phyloP scores from a whole-genome alignment of 208 protist genomes.

The Histomonas meleagridis region DNA sequence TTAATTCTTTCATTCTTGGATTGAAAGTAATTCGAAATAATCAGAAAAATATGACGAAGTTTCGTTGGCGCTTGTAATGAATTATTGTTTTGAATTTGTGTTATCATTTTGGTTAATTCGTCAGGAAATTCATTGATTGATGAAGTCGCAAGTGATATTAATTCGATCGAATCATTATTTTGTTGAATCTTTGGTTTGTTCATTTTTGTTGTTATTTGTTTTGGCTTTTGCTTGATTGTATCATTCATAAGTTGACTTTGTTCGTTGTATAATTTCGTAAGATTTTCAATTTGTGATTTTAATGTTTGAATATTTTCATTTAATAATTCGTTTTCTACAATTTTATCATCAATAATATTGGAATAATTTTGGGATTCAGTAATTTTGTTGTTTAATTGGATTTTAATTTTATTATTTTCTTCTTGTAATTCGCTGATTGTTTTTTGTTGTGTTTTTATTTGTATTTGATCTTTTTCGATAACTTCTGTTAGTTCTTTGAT shows the following conservation, averaged over 20 bases:
- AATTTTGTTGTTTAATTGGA: no score
- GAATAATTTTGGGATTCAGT: no score
- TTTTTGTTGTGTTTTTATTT: no score
- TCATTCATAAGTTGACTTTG: no score
- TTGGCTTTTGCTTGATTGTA: no score
- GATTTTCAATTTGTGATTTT: background rate
- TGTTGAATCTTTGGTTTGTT: background rate
- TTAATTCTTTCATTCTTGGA: background rate
- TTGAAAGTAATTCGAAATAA: background rate
- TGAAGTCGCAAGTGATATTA: background rate
- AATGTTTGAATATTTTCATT: background rate
- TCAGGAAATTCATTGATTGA: background rate
- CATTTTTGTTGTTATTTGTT: background rate
- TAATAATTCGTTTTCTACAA: background rate
- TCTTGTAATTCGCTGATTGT: no score
- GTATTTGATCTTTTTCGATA: no score
- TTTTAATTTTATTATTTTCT: no score
- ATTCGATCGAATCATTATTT: background rate
- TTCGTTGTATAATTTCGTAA: background rate
- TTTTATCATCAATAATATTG: no score
- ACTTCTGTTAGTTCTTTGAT: no score
- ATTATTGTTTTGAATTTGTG: background rate
- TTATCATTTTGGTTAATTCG: background rate
- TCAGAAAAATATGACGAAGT: background rate
- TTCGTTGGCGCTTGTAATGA: background rate